Conservation (phyloP, 164 flowering plant species). For the Stephania cephalantha region DNA sequence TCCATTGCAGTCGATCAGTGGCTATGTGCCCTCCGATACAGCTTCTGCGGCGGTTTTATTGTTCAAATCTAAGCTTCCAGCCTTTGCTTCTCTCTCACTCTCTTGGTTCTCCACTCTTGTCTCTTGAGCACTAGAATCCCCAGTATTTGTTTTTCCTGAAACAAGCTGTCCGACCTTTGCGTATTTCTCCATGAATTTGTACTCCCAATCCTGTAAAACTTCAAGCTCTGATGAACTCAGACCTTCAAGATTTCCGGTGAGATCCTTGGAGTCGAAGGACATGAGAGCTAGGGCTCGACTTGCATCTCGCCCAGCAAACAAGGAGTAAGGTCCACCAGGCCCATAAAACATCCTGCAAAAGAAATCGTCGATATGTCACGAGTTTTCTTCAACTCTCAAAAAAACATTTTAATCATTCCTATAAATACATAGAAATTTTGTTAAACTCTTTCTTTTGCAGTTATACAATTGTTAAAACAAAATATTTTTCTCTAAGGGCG, state of each 20-base stretch:
- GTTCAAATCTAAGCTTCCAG: constrained; percentile 5
- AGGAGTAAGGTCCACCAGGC: constrained; percentile 67
- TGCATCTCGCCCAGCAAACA: constrained; percentile 78
- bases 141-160: not conserved
- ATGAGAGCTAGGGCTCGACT: constrained; percentile 66
- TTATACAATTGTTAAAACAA: no score
- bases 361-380: not conserved
- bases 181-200: constrained; percentile 69
- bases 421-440: no score
- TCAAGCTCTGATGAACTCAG: constrained; percentile 39
- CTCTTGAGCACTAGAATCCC: constrained; percentile 11
- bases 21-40: not conserved
- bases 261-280: constrained; percentile 63
- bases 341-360: constrained; percentile 71
- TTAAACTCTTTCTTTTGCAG: no score
- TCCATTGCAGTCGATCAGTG: not conserved
- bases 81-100: not conserved
- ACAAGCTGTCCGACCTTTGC: constrained; percentile 57
- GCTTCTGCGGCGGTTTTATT: not conserved
- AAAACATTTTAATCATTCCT: not conserved
- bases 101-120: constrained; percentile 10
- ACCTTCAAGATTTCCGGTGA: constrained; percentile 57
- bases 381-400: not conserved
- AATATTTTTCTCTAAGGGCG: no score
- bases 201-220: constrained; percentile 70